Conservation (phyloP, 1,139 yeast species). For the Suhomyces chickasaworum region DNA sequence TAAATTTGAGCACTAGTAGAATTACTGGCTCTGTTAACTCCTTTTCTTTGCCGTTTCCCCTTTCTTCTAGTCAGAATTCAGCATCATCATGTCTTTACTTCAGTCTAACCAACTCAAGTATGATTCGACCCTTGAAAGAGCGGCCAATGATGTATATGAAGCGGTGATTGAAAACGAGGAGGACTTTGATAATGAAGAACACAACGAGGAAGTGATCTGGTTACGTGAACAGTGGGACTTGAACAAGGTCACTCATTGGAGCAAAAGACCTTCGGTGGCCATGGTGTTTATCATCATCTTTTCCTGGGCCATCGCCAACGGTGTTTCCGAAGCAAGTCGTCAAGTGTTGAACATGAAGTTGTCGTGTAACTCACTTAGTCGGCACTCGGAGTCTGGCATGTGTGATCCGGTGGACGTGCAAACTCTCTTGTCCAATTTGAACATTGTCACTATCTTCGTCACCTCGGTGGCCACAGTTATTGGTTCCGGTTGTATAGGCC, state of each 20-base stretch:
- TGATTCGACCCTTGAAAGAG: slow-evolving; percentile 19
- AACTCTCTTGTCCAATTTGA: slow-evolving; percentile 39
- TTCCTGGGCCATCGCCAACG: slow-evolving; percentile 29
- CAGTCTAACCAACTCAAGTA: not conserved
- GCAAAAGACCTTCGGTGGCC: slow-evolving; percentile 36
- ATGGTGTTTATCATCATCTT: slow-evolving; percentile 34
- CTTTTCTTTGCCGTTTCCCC: not conserved
- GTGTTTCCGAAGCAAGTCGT: slow-evolving; percentile 38
- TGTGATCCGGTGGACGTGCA: slow-evolving; percentile 41
- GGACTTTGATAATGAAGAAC: slow-evolving; percentile 30
- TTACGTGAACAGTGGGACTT: slow-evolving; percentile 37
- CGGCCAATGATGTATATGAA: slow-evolving; percentile 33
- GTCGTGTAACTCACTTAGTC: slow-evolving; percentile 35
- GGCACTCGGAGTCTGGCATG: slow-evolving; percentile 3
- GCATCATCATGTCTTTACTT: not conserved
- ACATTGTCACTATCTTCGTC: slow-evolving; percentile 31
- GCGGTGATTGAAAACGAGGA: slow-evolving; percentile 35
- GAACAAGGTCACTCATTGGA: slow-evolving; percentile 36
- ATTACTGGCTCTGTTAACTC: not conserved
- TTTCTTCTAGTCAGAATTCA: not conserved
- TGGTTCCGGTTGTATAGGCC: slow-evolving; percentile 54
- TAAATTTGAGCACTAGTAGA: not conserved
- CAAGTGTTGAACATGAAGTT: slow-evolving; percentile 38
- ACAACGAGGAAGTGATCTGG: slow-evolving; percentile 43
- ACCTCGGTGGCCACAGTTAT: slow-evolving; percentile 35